Evolutionary conservation across 2,329 filamentous ascomycete species (phyloP), one percentile per base, ranked within the genome.

Genomic region (Epichloe aotearoae): DNA sequence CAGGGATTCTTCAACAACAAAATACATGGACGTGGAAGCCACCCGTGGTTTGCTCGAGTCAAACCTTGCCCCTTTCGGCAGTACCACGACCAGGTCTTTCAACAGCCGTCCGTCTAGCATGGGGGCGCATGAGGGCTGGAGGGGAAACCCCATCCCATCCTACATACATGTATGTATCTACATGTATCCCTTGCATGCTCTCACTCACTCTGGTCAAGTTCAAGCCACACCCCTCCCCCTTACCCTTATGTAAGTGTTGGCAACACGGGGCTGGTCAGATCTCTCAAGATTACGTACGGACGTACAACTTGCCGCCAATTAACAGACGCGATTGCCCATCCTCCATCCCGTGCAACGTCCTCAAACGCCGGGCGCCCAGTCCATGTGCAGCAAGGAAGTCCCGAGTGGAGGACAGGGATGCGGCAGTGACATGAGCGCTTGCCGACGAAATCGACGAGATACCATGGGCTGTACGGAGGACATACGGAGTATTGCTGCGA

Each of bases 231-330:
- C 40, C 37, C 17, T 14, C n/a, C 33, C 47, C 26, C 30, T 14
- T 26, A 0, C 26, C 1, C 26, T 26, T 1, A 26, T 26, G 7
- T 26, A 26, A 8, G 26, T 26, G 26, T 26, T 26, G 52, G 52
- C 45, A 44, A 30, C 30, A 51, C 20, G 33, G 46, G 39, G 48
- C 51, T 50, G 48, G 39, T 47, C 43, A 50, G 44, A 46, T 50
- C 44, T 50, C 33, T 36, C 30, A 33, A 49, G 37, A 42, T 46
- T 51, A 50, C 46, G 47, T 51, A 51, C 39, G 23, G 23, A 23
- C 23, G 23, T 26, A 26, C 23, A 47, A 30, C 20, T 36, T 36
- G 40, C 42, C 40, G 30, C 26, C 50, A 46, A 45, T 50, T 6
- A 43, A 37, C 15, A 34, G 23, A 37, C 26, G 14, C 19, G n/a